Evolutionary conservation across 1,284 basidiomycete species (phyloP), one percentile per base, ranked within the genome.

Genomic region (Schizophyllum amplum): DNA sequence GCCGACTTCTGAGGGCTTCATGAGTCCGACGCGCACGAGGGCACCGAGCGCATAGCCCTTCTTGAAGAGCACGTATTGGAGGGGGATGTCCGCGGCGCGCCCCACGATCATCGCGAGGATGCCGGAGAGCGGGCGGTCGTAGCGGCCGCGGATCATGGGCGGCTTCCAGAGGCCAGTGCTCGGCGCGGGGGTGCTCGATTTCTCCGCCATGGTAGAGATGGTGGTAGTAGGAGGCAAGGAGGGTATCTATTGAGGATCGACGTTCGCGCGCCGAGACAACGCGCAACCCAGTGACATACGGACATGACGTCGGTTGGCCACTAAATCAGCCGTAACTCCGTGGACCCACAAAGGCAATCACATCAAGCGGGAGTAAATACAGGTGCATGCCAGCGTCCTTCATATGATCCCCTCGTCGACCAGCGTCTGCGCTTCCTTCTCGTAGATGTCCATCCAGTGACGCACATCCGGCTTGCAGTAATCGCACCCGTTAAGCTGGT

Each of bases 51-150:
- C 61, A 56, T 59, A 60, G 20, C 59, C 61, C 51, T 62, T 13
- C 1, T 27, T 60, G 20, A 62, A 62, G 33, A 60, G 48, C 9
- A 54, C 1, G 52, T 60, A 59, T 52, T 62, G 61, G n/a, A 62
- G 53, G 21, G 60, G 33, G 7, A 42, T 9, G 33, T 42, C 33
- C 13, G 33, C 33, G 17, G 33, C 11, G 33, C 33, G 33, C 13
- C 33, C 33, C 2, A 42, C 33, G 33, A 42, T 42, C 13, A 17
- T 42, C 13, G 17, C 33, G 33, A 42, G 3, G 33, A 42, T 42
- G 33, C 33, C 33, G 33, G 33, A 9, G 33, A 42, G 7, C 33
- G 33, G 17, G 33, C 33, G 33, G 11, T 42, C 13, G 33, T 42
- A 42, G 33, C 11, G 33, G 13, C 33, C 33, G 33, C 33, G 33